phyloP scores from a whole-genome alignment of 164 flowering plant species.

The Macadamia integrifolia region DNA sequence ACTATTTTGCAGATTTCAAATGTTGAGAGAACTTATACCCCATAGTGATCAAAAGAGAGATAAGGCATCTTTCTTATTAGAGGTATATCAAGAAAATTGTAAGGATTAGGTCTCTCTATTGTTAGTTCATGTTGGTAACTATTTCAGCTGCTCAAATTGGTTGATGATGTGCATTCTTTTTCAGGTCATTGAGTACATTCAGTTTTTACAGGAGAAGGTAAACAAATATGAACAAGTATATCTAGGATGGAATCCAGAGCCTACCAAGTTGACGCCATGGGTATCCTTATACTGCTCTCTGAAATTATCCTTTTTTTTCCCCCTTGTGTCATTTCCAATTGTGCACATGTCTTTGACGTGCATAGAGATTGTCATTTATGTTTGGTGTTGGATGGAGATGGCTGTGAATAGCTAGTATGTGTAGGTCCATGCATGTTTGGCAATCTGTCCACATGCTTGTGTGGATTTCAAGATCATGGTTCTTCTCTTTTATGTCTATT shows the following conservation, averaged over 20 bases:
- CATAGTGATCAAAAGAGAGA: slow-evolving; percentile 91
- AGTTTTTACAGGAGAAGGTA: slow-evolving; percentile 63
- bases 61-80: slow-evolving; percentile 86
- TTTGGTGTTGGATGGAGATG: no score
- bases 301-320: no score
- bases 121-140: not conserved
- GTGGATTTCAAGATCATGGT: no score
- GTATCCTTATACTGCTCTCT: slow-evolving; percentile 18
- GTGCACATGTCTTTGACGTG: no score
- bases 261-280: slow-evolving; percentile 59
- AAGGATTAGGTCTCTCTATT: not conserved
- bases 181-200: slow-evolving; percentile 84
- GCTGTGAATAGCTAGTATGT: no score
- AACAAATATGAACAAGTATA: slow-evolving; percentile 52
- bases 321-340: no score
- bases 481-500: no score
- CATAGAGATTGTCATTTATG: no score
- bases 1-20: slow-evolving; percentile 63
- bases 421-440: no score
- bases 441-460: no score
- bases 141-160: not conserved
- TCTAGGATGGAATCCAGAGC: slow-evolving; percentile 60
- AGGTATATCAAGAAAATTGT: slow-evolving; percentile 41
- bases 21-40: slow-evolving; percentile 81
- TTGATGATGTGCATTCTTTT: not conserved